These are phyloP conservation scores for Yamadazyma olivae DNA, from an alignment of 805 yeast species.

Conservation along the genomic window DNA sequence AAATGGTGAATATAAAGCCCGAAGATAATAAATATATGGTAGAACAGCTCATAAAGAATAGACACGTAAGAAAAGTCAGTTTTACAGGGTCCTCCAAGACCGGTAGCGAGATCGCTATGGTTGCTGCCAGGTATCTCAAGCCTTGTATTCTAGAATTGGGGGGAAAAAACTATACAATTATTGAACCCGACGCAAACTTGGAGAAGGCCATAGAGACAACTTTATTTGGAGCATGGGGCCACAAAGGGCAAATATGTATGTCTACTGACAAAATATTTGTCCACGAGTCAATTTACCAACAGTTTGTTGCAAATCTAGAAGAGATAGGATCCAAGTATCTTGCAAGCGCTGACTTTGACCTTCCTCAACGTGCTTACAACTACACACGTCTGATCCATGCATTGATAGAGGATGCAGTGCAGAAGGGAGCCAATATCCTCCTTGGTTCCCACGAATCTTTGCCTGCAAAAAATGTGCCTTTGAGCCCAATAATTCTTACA, in stretches of 20 bases:
- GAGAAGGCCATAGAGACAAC: constrained; percentile 23
- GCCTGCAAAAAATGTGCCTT: neutral
- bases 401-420: constrained; percentile 34
- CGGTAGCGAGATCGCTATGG: constrained; percentile 33
- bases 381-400: constrained; percentile 19
- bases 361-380: constrained; percentile 27
- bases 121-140: constrained; percentile 35
- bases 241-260: constrained; percentile 51
- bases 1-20: constrained; percentile 28
- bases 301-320: constrained; percentile 18
- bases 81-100: constrained; percentile 46
- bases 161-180: constrained; percentile 39
- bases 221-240: constrained; percentile 36
- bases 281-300: constrained; percentile 31
- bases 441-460: constrained; percentile 15
- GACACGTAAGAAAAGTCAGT: constrained; percentile 32
- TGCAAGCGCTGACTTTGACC: constrained; percentile 16
- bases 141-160: constrained; percentile 45
- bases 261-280: constrained; percentile 37
- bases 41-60: constrained; percentile 20
- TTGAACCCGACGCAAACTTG: constrained; percentile 32
- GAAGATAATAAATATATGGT: constrained; percentile 17
- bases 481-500: constrained; percentile 29
- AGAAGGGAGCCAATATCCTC: constrained; percentile 33
- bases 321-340: constrained; percentile 13